Evolutionary conservation across 768 basidiomycete genomes (phyloP).

Genomic region (Auricularia heimuer): DNA sequence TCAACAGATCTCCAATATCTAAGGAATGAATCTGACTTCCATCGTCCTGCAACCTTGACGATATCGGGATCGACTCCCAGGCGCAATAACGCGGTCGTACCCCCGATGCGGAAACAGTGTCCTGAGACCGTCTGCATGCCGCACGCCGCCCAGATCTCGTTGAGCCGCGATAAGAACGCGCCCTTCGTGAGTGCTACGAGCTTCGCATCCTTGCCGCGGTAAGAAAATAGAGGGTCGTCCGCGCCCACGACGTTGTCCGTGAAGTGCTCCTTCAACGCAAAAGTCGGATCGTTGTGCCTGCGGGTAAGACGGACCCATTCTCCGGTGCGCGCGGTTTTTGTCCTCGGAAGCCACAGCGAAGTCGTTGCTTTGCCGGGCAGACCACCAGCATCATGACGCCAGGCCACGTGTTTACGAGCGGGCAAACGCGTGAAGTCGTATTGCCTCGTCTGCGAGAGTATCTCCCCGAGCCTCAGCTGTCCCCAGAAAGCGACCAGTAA

Average conservation of each 20-base stretch:
- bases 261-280: constrained; percentile 23
- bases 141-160: constrained; percentile 16
- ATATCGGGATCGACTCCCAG: constrained; percentile 26
- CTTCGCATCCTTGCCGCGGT: constrained; percentile 25
- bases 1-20: no score
- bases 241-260: constrained; percentile 18
- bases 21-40: constrained; percentile 12
- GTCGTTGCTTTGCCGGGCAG: background rate
- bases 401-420: background rate
- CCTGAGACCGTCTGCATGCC: constrained; percentile 29
- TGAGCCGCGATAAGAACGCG: constrained; percentile 21
- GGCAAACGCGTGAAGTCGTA: background rate
- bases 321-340: background rate
- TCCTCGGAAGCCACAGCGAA: background rate
- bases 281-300: constrained; percentile 8
- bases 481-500: constrained; percentile 28
- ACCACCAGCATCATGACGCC: background rate
- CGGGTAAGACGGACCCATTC: background rate
- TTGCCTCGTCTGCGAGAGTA: constrained; percentile 2
- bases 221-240: constrained; percentile 28
- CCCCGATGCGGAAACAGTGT: constrained; percentile 36
- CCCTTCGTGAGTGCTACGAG: constrained; percentile 22
- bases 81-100: constrained; percentile 26
- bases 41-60: constrained; percentile 24
- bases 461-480: constrained; percentile 30